A percentile compares a stretch with the other conserved stretches of the same genome.
These are phyloP conservation scores for Myxozyma geophila DNA, from an alignment of 805 yeast genomes.

Conservation along the genomic window DNA sequence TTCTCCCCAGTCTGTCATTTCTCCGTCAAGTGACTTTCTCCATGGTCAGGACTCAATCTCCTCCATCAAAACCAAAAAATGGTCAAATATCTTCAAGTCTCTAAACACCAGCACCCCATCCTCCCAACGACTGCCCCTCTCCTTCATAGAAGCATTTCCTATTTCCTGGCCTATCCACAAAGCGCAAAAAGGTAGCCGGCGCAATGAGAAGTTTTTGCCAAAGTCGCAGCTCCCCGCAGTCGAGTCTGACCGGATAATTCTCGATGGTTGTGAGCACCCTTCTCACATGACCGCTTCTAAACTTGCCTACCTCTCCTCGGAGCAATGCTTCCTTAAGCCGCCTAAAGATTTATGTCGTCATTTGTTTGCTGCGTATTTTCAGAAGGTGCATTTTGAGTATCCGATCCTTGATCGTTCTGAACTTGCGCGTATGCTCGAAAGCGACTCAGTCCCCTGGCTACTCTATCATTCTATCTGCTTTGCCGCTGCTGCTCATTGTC, in stretches of 20 bases:
- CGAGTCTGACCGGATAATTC: not conserved
- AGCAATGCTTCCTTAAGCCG: conserved; percentile 11
- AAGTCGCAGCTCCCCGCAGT: not conserved
- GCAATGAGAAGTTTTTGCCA: not conserved
- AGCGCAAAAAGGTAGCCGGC: not conserved
- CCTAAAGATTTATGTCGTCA: not conserved
- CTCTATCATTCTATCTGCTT: conserved; percentile 21
- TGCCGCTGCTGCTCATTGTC: conserved; percentile 13
- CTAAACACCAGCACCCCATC: not conserved
- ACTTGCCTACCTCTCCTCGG: conserved; percentile 2
- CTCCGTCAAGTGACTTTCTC: no score
- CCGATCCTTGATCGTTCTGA: conserved; percentile 21
- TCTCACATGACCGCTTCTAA: conserved; percentile 8
- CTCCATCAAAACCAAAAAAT: not conserved
- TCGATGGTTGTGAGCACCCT: conserved; percentile 11
- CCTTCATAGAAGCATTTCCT: conserved; percentile 15
- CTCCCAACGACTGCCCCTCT: not conserved
- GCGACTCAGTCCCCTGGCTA: conserved; percentile 12
- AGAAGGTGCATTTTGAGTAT: conserved; percentile 20
- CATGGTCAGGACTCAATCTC: no score
- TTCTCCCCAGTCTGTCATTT: no score
- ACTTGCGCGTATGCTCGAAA: conserved; percentile 3
- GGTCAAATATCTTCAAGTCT: conserved; percentile 4
- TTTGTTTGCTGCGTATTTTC: conserved; percentile 19
- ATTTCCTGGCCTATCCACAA: not conserved